Conservation (phyloP, 495 filamentous ascomycete genomes). For the Penicillium diatomitis region DNA sequence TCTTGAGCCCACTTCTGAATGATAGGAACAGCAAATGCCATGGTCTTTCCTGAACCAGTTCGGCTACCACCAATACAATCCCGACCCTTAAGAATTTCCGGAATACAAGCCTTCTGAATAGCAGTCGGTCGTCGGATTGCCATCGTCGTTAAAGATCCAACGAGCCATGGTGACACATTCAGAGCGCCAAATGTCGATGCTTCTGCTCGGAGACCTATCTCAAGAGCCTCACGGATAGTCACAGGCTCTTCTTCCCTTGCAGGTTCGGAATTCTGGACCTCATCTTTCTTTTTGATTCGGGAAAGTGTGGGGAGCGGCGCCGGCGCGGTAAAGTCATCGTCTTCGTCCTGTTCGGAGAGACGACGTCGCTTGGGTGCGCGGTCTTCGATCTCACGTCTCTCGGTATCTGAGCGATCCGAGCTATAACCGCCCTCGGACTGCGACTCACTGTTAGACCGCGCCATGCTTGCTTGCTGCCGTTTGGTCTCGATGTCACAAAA, state of each 20-base stretch:
- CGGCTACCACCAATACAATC: constrained; percentile 92
- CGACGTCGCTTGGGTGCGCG: constrained; percentile 35
- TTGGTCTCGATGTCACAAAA: constrained; percentile 15
- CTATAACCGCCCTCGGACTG: constrained; percentile 16
- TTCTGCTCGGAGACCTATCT: constrained; percentile 30
- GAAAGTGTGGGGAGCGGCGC: constrained; percentile 35
- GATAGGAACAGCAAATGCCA: constrained; percentile 90
- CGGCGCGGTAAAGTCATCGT: constrained; percentile 28
- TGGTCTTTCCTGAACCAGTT: constrained; percentile 98
- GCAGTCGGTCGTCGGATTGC: constrained; percentile 81
- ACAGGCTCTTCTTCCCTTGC: constrained; percentile 27
- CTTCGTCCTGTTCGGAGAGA: constrained; percentile 33
- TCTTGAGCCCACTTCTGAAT: constrained; percentile 89
- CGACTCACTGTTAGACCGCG: constrained; percentile 19
- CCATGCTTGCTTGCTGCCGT: constrained; percentile 22
- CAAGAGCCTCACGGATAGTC: constrained; percentile 34
- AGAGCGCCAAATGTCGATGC: constrained; percentile 64
- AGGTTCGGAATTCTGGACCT: constrained; percentile 13
- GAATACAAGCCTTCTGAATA: constrained; percentile 89
- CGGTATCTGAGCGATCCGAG: constrained; percentile 15
- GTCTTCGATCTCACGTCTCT: constrained; percentile 17
- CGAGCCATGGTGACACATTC: constrained; percentile 76
- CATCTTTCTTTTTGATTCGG: constrained; percentile 37
- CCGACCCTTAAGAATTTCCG: constrained; percentile 76
- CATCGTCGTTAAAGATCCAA: constrained; percentile 76